Percentiles rank a stretch among this genome's conserved stretches.
These are phyloP conservation scores for Nematocida sp. DNA, from an alignment of 371 early-diverging fungal genomes.

Conservation along the genomic window DNA sequence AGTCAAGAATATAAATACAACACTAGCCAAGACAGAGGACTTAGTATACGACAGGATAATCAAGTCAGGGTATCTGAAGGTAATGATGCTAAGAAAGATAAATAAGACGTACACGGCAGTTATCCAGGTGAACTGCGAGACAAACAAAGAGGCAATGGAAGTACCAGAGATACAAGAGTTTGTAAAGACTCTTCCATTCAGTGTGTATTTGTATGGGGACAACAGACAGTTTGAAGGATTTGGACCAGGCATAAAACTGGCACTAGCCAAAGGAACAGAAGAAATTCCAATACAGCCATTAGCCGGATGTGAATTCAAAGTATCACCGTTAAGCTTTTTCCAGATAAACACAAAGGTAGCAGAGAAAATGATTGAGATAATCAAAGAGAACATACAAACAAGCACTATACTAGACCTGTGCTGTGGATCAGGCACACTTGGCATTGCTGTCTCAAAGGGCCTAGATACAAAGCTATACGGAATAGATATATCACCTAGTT, in stretches of 20 bases:
- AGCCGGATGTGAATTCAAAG: slow-evolving; percentile 65
- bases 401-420: slow-evolving; percentile 68
- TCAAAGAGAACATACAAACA: not conserved
- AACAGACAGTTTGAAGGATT: slow-evolving; percentile 20
- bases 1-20: slow-evolving; percentile 47
- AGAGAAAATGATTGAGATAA: slow-evolving; percentile 67
- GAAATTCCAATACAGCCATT: not conserved
- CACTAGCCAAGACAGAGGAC: slow-evolving; percentile 65
- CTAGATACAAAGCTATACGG: slow-evolving; percentile 68
- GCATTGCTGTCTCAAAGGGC: slow-evolving; percentile 70
- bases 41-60: slow-evolving; percentile 67
- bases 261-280: not conserved
- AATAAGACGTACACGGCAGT: slow-evolving; percentile 54
- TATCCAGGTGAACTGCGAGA: slow-evolving; percentile 19
- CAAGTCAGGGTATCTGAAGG: slow-evolving; percentile 70
- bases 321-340: slow-evolving; percentile 73
- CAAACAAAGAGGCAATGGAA: not conserved
- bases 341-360: slow-evolving; percentile 72
- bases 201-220: not conserved
- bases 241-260: not conserved
- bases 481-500: slow-evolving; percentile 70
- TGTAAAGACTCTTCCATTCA: not conserved
- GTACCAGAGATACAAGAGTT: slow-evolving; percentile 1
- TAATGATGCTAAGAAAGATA: slow-evolving; percentile 68
- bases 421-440: slow-evolving; percentile 79